Base-by-base conservation (phyloP, 2,329 filamentous ascomycete genomes). In the Sporothrix phasma region DNA sequence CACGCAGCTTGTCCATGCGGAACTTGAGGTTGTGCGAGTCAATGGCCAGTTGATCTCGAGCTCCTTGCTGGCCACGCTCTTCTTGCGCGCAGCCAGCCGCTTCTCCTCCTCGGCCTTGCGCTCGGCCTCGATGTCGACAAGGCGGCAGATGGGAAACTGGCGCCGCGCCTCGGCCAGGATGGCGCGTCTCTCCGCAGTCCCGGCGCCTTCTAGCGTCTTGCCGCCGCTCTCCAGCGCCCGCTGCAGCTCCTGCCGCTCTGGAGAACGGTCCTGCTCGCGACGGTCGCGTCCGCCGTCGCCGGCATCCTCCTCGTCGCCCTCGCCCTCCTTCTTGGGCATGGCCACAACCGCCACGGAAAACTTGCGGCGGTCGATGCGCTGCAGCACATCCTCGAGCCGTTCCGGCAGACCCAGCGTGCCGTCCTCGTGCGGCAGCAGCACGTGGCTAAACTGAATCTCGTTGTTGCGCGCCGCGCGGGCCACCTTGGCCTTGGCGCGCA, bases 41-140 rank as follows among this genome's bases (percentile, higher is more conserved):
- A 71, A 96, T 95, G 39, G 88, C 86, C 92, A 97, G 74, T 91
- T 93, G 70, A 97, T 70, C 76, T 97, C 92, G n/a, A 97, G 74
- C 72, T 88, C 87, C 77, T 97, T 97, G 17, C 75, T 72, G 68
- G 78, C 80, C 41, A 76, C 71, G 22, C 72, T 69, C 71, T 73
- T 66, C 68, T 74, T 73, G 67, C 76, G 71, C 69, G 70, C 69
- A 65, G 77, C 76, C 53, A 78, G 77, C 62, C 73, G 76, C 68
- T 72, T 78, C 69, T 79, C 75, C 66, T 79, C 79, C 47, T 73
- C 68, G 59, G 74, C 73, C 68, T 78, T 74, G 66, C 76, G 74
- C 62, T 81, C 75, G 1, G 78, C 81, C 53, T 75, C 74, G 69
- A 86, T 86, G 73, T 85, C 80, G 34, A 90, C 73, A 53, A 96